Conservation (phyloP, 2,329 filamentous ascomycete genomes). For the Pestalotiopsis sp. region DNA sequence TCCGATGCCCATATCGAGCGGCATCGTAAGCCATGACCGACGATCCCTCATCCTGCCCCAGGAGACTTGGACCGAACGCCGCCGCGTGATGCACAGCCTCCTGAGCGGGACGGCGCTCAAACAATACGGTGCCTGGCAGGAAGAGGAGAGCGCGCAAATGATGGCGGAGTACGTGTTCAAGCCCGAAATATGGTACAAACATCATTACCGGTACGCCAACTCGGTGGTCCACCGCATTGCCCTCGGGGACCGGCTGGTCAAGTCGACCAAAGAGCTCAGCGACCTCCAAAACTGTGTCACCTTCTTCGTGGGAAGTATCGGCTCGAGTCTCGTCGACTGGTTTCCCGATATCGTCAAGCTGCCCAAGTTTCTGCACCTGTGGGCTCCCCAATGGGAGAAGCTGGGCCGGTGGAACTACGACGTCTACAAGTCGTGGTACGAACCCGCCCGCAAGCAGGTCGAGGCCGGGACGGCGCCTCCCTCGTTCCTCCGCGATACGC, state of each 20-base stretch:
- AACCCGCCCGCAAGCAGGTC: constrained; percentile 7
- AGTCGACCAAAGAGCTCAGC: constrained; percentile 31
- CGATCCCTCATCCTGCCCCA: constrained; percentile 24
- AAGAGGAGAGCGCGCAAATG: constrained; percentile 34
- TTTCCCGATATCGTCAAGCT: constrained; percentile 20
- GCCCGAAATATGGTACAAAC: constrained; percentile 33
- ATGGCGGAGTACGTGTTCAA: constrained; percentile 31
- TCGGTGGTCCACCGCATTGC: constrained; percentile 37
- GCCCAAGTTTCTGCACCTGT: constrained; percentile 27
- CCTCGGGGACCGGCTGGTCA: constrained; percentile 31
- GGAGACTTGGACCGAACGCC: constrained; percentile 33
- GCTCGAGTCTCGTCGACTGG: constrained; percentile 18
- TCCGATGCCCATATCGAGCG: constrained; percentile 35
- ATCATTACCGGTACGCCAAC: constrained; percentile 38
- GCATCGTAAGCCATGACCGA: constrained; percentile 33
- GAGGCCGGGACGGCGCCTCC: constrained; percentile 1
- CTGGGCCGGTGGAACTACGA: constrained; percentile 5
- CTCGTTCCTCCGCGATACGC: constrained; percentile 4
- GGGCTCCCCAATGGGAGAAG: constrained; percentile 7
- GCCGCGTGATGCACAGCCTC: constrained; percentile 38
- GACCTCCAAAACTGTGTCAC: constrained; percentile 33
- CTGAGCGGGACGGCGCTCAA: constrained; percentile 33
- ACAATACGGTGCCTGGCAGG: constrained; percentile 32
- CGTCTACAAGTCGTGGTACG: constrained; percentile 6
- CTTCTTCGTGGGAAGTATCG: constrained; percentile 31